Base-by-base conservation (phyloP, 495 filamentous ascomycete genomes). In the Xanthoparmelia taractica region DNA sequence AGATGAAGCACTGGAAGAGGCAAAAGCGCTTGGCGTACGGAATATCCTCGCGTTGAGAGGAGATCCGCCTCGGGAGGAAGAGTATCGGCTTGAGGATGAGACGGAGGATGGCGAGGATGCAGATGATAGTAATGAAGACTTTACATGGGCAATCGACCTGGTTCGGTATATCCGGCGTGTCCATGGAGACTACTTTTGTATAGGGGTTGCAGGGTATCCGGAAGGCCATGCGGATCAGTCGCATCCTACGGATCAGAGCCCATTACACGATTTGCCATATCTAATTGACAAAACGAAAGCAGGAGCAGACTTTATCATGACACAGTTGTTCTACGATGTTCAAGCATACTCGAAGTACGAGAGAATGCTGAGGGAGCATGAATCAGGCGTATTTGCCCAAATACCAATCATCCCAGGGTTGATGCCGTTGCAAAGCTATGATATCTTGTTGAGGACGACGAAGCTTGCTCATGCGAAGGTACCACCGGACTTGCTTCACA, bases 221-320 rank as follows among this genome's bases (percentile, higher is more conserved):
- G 94, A 98, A 74, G 94, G 94, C 34, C 94, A 98, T 74, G 86
- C 92, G n/a, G 91, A 93, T 71, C 91, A 95, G 71, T 86, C 86
- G 45, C 85, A 92, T 75, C 84, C 87, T 48, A 83, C 87, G 65
- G 80, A 85, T 31, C 94, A 97, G 76, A 87, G 87, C 71, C 79
- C 90, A 0, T 79, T 82, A 65, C 84, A 86, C 50, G 94, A 98
- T 75, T 73, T 98, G 43, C 90, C 94, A 10, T 96, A 91, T 70
- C 78, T 98, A 56, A 82, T 96, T 36, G 92, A 96, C 63, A 98
- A 98, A 80, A 86, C 86, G 0, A 78, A 86, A 68, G 94, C 94
- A 6, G 94, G 94, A 0, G 95, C 93, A 27, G 95, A 97, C 73
- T 98, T 98, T 73, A 88, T 98, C 72, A 96, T 98, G 90, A 97